Conservation (phyloP, 441 rosid species). For the Erodium trifolium region DNA sequence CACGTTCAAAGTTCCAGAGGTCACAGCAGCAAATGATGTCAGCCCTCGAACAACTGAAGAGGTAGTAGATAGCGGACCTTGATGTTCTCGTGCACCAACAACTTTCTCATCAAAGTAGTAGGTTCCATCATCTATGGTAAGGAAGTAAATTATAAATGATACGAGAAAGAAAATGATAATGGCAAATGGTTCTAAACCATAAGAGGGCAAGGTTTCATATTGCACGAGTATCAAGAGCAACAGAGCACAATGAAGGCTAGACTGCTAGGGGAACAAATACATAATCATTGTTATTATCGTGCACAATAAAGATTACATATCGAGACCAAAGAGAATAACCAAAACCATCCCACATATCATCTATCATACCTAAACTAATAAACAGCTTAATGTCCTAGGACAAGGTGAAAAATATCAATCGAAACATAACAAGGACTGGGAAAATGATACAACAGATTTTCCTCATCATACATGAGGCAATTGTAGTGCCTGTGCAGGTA, state of each 20-base stretch:
- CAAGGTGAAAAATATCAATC: background rate
- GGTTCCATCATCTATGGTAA: slow-evolving; percentile 59
- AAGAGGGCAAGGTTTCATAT: background rate
- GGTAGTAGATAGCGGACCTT: slow-evolving; percentile 67
- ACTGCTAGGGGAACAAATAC: background rate
- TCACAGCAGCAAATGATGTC: slow-evolving; percentile 52
- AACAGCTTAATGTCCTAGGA: background rate
- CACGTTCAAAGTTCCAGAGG: slow-evolving; percentile 52
- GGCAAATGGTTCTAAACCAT: background rate
- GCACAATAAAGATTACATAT: too few species aligned
- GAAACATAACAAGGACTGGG: background rate
- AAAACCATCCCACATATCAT: background rate
- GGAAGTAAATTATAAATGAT: background rate
- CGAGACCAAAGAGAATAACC: too few species aligned
- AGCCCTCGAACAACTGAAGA: slow-evolving; percentile 80
- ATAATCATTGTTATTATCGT: background rate
- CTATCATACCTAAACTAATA: background rate
- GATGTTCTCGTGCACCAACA: slow-evolving; percentile 40
- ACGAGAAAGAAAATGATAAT: background rate
- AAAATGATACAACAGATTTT: background rate
- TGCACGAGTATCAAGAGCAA: background rate
- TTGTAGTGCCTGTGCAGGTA: background rate
- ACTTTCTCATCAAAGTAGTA: slow-evolving; percentile 73
- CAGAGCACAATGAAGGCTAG: background rate
- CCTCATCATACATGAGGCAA: background rate